These are phyloP conservation scores for Scleromitrula shiraiana DNA, from an alignment of 2,329 filamentous ascomycete species.

Conservation along the genomic window DNA sequence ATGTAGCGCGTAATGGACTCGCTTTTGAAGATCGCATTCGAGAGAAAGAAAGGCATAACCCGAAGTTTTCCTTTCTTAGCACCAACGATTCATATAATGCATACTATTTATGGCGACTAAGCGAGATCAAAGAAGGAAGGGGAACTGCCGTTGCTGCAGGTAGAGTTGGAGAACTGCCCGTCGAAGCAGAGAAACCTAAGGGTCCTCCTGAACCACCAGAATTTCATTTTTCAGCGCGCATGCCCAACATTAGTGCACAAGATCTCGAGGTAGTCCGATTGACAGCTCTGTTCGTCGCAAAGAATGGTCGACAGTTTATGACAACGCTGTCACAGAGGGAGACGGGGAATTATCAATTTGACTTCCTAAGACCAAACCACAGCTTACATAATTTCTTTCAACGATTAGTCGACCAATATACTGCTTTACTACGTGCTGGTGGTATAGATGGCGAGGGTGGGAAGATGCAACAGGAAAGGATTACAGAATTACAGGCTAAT, in stretches of 20 bases:
- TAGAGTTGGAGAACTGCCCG: slow-evolving; percentile 54
- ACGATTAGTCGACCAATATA: slow-evolving; percentile 87
- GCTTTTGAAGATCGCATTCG: slow-evolving; percentile 68
- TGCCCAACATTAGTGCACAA: slow-evolving; percentile 94
- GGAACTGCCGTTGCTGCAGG: slow-evolving; percentile 74
- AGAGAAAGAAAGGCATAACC: slow-evolving; percentile 73
- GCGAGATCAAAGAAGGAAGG: slow-evolving; percentile 76
- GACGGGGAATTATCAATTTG: slow-evolving; percentile 86
- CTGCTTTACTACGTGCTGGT: slow-evolving; percentile 61
- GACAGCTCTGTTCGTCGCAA: slow-evolving; percentile 86
- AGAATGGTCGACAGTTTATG: slow-evolving; percentile 87
- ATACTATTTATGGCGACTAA: slow-evolving; percentile 86
- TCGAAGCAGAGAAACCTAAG: slow-evolving; percentile 57
- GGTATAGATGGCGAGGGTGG: slow-evolving; percentile 54
- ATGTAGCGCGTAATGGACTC: slow-evolving; percentile 62
- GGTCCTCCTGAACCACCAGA: slow-evolving; percentile 79
- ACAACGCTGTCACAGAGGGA: slow-evolving; percentile 84
- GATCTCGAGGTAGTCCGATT: slow-evolving; percentile 69
- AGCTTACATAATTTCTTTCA: slow-evolving; percentile 95
- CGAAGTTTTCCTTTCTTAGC: slow-evolving; percentile 87
- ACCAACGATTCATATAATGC: slow-evolving; percentile 73
- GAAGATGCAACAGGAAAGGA: slow-evolving; percentile 62
- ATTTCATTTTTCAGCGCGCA: slow-evolving; percentile 89
- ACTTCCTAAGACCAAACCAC: slow-evolving; percentile 91
- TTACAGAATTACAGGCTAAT: slow-evolving; percentile 66